These are phyloP conservation scores for Myxozyma kluyveri DNA, from an alignment of 805 yeast genomes.

Conservation along the genomic window DNA sequence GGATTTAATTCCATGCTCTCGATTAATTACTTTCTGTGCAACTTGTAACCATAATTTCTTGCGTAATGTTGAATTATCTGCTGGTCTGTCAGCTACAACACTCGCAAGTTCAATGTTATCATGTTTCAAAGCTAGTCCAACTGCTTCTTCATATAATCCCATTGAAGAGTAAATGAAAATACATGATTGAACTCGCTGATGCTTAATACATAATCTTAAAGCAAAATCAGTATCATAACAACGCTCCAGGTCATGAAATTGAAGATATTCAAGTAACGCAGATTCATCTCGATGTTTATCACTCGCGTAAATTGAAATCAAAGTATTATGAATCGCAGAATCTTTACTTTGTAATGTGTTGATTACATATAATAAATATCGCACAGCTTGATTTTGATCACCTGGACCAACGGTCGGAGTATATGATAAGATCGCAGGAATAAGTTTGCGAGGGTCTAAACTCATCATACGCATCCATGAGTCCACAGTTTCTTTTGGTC, in stretches of 20 bases:
- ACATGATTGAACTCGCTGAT: slow-evolving; percentile 60
- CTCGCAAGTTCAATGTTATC: slow-evolving; percentile 59
- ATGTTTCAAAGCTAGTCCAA: slow-evolving; percentile 64
- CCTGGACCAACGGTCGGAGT: slow-evolving; percentile 37
- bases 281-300: slow-evolving; percentile 46
- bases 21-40: slow-evolving; percentile 47
- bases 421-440: slow-evolving; percentile 75
- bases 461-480: slow-evolving; percentile 65
- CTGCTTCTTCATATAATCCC: slow-evolving; percentile 75
- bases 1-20: slow-evolving; percentile 35
- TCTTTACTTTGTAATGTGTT: slow-evolving; percentile 46
- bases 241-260: slow-evolving; percentile 38
- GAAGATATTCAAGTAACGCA: slow-evolving; percentile 52
- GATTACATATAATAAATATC: slow-evolving; percentile 58
- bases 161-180: slow-evolving; percentile 68
- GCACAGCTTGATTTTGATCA: slow-evolving; percentile 60
- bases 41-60: slow-evolving; percentile 74
- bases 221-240: slow-evolving; percentile 70
- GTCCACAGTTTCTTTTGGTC: slow-evolving; percentile 67
- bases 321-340: slow-evolving; percentile 62
- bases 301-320: slow-evolving; percentile 63
- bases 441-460: slow-evolving; percentile 59
- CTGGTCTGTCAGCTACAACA: slow-evolving; percentile 55
- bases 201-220: slow-evolving; percentile 65
- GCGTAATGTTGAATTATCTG: slow-evolving; percentile 50